Evolutionary conservation across 1,139 yeast species (phyloP), one percentile per base, ranked within the genome.

Genomic region (Saccharomycopsis hybrid): DNA sequence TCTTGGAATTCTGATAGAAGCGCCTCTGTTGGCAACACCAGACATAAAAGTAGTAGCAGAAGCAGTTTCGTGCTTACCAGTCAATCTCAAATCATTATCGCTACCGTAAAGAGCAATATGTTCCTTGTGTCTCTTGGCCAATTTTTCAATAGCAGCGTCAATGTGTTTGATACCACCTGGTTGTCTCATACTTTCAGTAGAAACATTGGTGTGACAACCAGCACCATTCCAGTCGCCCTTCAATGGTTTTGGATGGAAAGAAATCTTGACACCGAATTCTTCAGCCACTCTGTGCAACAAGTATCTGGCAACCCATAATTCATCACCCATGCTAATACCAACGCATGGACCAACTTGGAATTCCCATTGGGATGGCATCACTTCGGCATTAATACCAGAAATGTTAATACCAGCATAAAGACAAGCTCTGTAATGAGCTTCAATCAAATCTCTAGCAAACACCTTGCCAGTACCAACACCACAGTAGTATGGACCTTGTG

Each of bases 211-310:
- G 76, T 92, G 98, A 78, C 97, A 90, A 65, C 98, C 98, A 69
- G 98, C 97, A 77, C 98, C 98, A 72, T 92, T 92, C 97, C 97
- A 92, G 73, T 92, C 97, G 63, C 98, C 98, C 77, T 84, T 80
- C 71, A 89, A 79, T 60, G 97, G 98, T 80, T 92, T 92, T 72
- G 98, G 98, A 79, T 94, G 98, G 85, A 90, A 85, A 46, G 97
- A 88, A 63, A 92, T 90, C 84, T 89, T 90, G 68, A 94, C 95
- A 67, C 96, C 97, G 66, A 92, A 92, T 72, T 92, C 98, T 76
- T 92, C 98, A 60, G 97, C 97, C 54, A 89, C 95, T 73, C 97
- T 85, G 71, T 81, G 82, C 67, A 92, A 77, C 63, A 92, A 76
- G 71, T 87, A 92, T 73, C 98, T 85, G 57, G 97, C 94, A 65